These are phyloP conservation scores for Croton setiger DNA, from an alignment of 441 rosid species.

Conservation along the genomic window DNA sequence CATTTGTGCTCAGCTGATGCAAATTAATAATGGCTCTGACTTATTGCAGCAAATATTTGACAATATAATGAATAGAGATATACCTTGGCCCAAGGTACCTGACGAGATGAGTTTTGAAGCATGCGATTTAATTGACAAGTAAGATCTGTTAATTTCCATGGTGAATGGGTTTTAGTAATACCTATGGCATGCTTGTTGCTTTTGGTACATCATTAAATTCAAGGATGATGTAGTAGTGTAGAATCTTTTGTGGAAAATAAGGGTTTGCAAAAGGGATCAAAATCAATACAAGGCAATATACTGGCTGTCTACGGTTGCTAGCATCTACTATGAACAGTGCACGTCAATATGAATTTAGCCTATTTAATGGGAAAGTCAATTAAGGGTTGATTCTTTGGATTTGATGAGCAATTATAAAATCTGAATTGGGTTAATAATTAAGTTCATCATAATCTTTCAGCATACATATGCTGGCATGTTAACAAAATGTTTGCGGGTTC, in stretches of 20 bases:
- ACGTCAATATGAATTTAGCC: neutral
- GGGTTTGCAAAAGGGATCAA: neutral
- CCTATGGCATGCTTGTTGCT: neutral
- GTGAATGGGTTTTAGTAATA: conserved; percentile 1
- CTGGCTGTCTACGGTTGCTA: neutral
- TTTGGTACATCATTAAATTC: neutral
- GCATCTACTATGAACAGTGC: neutral
- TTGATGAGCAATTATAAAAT: neutral
- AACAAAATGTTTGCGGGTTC: neutral
- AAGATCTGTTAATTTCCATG: conserved; percentile 32
- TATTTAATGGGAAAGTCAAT: neutral
- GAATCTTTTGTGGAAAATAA: neutral
- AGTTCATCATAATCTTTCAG: no score
- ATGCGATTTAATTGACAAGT: conserved; percentile 80
- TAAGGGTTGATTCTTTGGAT: neutral
- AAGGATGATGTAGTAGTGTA: neutral
- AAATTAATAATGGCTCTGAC: conserved; percentile 6
- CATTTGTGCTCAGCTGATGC: conserved; percentile 1
- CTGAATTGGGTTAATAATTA: neutral
- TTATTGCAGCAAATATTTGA: conserved; percentile 85
- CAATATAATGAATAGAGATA: conserved; percentile 91
- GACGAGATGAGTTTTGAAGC: conserved; percentile 84
- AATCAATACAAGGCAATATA: neutral
- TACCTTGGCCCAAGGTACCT: conserved; percentile 91
- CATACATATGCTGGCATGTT: neutral